phyloP scores from a whole-genome alignment of 148 eudicot species.

The Rhododendron ferrugineum region DNA sequence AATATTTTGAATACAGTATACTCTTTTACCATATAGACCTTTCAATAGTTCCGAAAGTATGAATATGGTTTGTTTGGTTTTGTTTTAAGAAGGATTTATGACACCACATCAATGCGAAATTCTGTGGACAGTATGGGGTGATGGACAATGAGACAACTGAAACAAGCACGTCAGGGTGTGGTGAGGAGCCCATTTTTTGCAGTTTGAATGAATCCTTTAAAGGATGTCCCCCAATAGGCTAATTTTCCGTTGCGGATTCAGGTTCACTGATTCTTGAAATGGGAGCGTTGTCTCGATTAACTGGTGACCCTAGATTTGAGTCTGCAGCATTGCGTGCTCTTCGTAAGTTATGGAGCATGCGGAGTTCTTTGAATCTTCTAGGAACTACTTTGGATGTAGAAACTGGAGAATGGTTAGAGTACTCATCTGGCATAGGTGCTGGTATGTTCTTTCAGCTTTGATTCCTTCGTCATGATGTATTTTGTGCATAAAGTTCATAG shows the following conservation, averaged over 20 bases:
- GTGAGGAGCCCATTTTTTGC: slow-evolving; percentile 37
- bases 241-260: slow-evolving; percentile 30
- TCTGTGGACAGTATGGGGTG: slow-evolving; percentile 87
- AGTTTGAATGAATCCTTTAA: slow-evolving; percentile 7
- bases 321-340: slow-evolving; percentile 87
- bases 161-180: slow-evolving; percentile 98
- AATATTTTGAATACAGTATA: not conserved
- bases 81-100: slow-evolving; percentile 55
- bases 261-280: slow-evolving; percentile 97
- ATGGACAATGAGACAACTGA: slow-evolving; percentile 93
- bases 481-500: not conserved
- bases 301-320: slow-evolving; percentile 83
- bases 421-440: slow-evolving; percentile 94
- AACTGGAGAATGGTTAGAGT: slow-evolving; percentile 88
- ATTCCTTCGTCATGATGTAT: not conserved
- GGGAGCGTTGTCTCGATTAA: slow-evolving; percentile 88
- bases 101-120: slow-evolving; percentile 51
- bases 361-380: slow-evolving; percentile 86
- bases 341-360: slow-evolving; percentile 88
- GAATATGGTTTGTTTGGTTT: slow-evolving; percentile 38
- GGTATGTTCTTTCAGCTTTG: slow-evolving; percentile 41
- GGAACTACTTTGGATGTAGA: slow-evolving; percentile 90
- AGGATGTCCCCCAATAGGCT: slow-evolving; percentile 17
- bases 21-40: slow-evolving; percentile 12
- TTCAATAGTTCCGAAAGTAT: slow-evolving; percentile 13